Evolutionary conservation across 179 eudicot genomes (phyloP), one percentile per base, ranked within the genome.

Genomic region (Camellia oleifera): DNA sequence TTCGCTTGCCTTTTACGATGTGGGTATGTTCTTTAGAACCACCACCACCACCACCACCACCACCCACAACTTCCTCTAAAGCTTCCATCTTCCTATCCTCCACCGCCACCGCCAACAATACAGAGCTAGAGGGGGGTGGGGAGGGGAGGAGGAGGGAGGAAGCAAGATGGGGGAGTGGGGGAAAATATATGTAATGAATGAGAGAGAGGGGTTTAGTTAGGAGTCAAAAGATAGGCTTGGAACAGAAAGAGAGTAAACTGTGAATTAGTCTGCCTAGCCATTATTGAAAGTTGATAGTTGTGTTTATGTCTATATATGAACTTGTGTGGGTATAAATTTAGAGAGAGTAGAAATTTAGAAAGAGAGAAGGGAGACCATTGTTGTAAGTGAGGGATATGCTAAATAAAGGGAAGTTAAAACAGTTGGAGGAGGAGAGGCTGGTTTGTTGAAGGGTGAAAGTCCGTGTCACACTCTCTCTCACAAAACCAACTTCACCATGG

Each of bases 1-100:
- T 90, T 77, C 93, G 81, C 74, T 82, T 87, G 63, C 90, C 85
- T 79, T 88, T 90, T 0, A 83, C 82, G 12, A 88, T 81, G 64
- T 62, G 78, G 70, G 76, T 11, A 65, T 48, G 84, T 57, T 81
- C 78, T 18, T 78, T 77, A 3, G 69, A 62, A 69, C 71, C 76
- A 32, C 40, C 40, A 26, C 32, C 1, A 26, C 40, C 40, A 26
- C 32, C 1, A 26, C 32, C 32, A 32, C 40, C 40, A 50, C 46
- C 48, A 50, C 46, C 48, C 7, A 26, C 48, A 17, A 54, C 69
- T 46, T 64, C 85, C 14, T 78, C 85, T 56, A 50, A 40, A 17
- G 68, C 46, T 61, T 79, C 82, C 78, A 80, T 65, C 15, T 5
- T 15, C 52, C 13, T 46, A 32, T 8, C 20, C 81, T 3, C 68